Base-by-base conservation (phyloP, 2,329 filamentous ascomycete genomes). In the Neocatenulostroma microsporum region DNA sequence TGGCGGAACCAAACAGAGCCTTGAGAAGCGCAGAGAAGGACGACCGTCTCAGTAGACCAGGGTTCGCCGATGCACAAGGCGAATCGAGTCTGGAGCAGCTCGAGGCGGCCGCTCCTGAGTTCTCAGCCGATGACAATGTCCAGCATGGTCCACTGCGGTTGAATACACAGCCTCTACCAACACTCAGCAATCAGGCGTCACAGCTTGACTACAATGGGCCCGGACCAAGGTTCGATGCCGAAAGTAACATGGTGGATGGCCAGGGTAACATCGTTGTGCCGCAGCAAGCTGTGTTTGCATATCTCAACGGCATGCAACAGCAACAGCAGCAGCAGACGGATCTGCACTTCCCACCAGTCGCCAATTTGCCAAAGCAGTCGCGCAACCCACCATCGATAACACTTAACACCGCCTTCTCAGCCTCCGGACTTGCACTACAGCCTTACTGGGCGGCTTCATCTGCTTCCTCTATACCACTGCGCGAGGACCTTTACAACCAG, bases 341-440 rank as follows among this genome's bases (percentile, higher is more conserved):
- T 29, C 29, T 40, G 24, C 24, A 37, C 29, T 27, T 19, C 23
- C 21, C 24, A n/a, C 30, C 21, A 19, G 32, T 27, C 30, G 9
- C 15, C 30, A 10, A 6, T 41, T 49, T 39, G 47, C 47, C 46
- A 48, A 43, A 21, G 27, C 40, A 23, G 13, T 30, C 40, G 36
- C 44, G 36, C 27, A 25, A 36, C 19, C 30, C 30, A 33, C 50
- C 50, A 21, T 30, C 30, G 32, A 50, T 53, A 43, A 46, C 40
- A 50, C 34, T 51, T 46, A 47, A 37, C 14, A 44, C 47, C 4
- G 7, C 27, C 20, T 43, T 45, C 31, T 21, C 39, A 50, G 48
- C 50, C 48, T 51, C 49, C 53, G 47, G 45, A 46, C 44, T 30
- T 24, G 34, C 38, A 18, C n/a, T 36, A 32, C 31, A n/a, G n/a